Evolutionary conservation across 148 eudicot species (phyloP), one percentile per base, ranked within the genome.

Genomic region (Agrostemma githago): DNA sequence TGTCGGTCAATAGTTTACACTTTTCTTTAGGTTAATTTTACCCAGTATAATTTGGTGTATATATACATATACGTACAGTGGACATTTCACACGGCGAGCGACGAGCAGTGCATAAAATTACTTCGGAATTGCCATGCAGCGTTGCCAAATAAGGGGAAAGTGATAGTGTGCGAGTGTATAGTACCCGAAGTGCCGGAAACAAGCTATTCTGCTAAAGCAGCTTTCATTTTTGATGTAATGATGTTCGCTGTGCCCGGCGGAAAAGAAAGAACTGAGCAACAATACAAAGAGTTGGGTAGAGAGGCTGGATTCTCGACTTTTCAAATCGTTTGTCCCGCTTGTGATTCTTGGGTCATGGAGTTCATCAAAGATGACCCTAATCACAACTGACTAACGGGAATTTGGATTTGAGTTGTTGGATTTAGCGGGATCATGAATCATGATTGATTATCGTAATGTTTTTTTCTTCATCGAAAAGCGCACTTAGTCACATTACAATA

Each of bases 111-210:
- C 71, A 3, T 77, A 21, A 79, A 74, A 26, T 4, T 85, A 1
- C 26, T 85, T 58, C 83, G 77, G 73, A 86, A 86, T 51, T 83
- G 86, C 68, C 46, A 78, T n/a, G 62, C 54, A 12, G 79, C 84
- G 8, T 68, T 84, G 5, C 83, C 82, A 4, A 73, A 79, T 8
- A 11, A 74, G 9, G 87, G 84, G 0, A 84, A 84, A 40, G 77
- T 84, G 21, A 79, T 81, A 21, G 63, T 79, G 1, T 72, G 79
- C 15, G 87, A 84, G 64, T 70, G 68, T 26, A 58, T 84, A 0
- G 69, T 77, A 6, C 82, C 82, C 0, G 84, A 76, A 1, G 14
- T 16, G 5, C 77, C 75, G 0, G 82, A 82, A 68, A 15, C 72
- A 0, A 74, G 66, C 19, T 20, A 46, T 6, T 17, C 34, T 1